Evolutionary conservation across 2,329 filamentous ascomycete species (phyloP), one percentile per base, ranked within the genome.

Genomic region (Hymenoscyphus scutula): DNA sequence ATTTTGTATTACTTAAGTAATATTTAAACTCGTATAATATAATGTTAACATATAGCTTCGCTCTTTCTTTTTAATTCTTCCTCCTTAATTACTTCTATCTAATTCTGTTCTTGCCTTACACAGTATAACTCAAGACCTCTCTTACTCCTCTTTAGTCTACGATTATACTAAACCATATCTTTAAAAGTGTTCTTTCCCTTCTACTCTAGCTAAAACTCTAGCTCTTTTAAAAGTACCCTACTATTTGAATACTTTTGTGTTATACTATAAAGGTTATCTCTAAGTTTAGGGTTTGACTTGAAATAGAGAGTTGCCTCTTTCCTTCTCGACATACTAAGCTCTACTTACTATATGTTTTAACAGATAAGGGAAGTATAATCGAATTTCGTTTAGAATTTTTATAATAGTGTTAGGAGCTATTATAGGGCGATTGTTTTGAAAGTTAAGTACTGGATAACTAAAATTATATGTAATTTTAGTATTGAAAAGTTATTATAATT

Each of bases 371-470:
- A 45, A 17, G 17, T 19, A 19, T 3, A 8, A 45, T 19, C 38
- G 38, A 19, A 19, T 45, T 45, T 45, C 34, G n/a, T 57, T 10
- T 53, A 61, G 29, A 64, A 45, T 45, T 45, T 45, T 45, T 45
- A 15, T 3, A 5, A 45, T 45, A 45, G 38, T n/a, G 37, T 41
- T 45, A 45, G 38, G 17, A 45, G 38, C 17, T 17, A 45, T 45
- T 45, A 45, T 45, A 41, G 37, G 37, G n/a, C 37, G 13, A 41
- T 41, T 41, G 37, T 41, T 41, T 41, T 41, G 37, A 41, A 41
- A 41, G 37, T 41, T 41, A 15, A 41, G 37, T 41, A 41, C 37
- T 41, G 6, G 37, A 41, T 41, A 41, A 41, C 37, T 17, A 15
- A 41, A 15, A 17, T 17, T 41, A 41, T 41, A 41, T 41, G 7